Evolutionary conservation across 2,329 filamentous ascomycete genomes (phyloP).

Genomic region (Sclerotinia trifoliorum): DNA sequence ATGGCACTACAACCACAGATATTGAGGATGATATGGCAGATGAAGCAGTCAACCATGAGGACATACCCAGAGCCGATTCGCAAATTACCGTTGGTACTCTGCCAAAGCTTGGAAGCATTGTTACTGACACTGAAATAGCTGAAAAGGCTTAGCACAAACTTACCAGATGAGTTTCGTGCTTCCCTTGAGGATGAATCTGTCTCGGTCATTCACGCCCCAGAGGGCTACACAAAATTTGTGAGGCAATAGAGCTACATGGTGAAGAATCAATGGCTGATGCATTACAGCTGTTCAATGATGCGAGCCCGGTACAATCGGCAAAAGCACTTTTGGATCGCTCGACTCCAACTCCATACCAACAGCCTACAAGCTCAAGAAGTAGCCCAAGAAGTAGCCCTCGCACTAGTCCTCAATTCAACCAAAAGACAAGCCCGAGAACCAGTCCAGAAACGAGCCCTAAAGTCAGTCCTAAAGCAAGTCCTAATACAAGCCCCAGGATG

Average conservation of each 20-base stretch:
- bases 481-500: slow-evolving; percentile 9
- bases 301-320: slow-evolving; percentile 6
- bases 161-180: slow-evolving; percentile 57
- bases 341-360: slow-evolving; percentile 39
- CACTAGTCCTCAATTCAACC: slow-evolving; percentile 11
- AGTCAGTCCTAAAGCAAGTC: slow-evolving; percentile 2
- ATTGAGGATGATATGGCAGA: slow-evolving; percentile 76
- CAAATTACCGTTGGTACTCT: slow-evolving; percentile 33
- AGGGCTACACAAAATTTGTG: slow-evolving; percentile 80
- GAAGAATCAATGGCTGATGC: slow-evolving; percentile 9
- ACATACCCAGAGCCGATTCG: slow-evolving; percentile 27
- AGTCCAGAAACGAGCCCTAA: slow-evolving; percentile 4
- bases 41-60: slow-evolving; percentile 48
- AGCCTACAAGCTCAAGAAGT: slow-evolving; percentile 28
- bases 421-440: slow-evolving; percentile 13
- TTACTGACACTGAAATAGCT: slow-evolving; percentile 33
- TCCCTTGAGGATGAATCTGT: slow-evolving; percentile 72
- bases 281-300: slow-evolving; percentile 12
- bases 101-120: slow-evolving; percentile 18
- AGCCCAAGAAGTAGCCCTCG: slow-evolving; percentile 14
- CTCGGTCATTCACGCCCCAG: slow-evolving; percentile 88
- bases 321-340: slow-evolving; percentile 32
- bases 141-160: slow-evolving; percentile 47
- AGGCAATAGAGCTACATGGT: slow-evolving; percentile 32
- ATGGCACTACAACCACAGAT: slow-evolving; percentile 78